Evolutionary conservation across 2,329 filamentous ascomycete genomes (phyloP).

Genomic region (Juglanconis oblonga): DNA sequence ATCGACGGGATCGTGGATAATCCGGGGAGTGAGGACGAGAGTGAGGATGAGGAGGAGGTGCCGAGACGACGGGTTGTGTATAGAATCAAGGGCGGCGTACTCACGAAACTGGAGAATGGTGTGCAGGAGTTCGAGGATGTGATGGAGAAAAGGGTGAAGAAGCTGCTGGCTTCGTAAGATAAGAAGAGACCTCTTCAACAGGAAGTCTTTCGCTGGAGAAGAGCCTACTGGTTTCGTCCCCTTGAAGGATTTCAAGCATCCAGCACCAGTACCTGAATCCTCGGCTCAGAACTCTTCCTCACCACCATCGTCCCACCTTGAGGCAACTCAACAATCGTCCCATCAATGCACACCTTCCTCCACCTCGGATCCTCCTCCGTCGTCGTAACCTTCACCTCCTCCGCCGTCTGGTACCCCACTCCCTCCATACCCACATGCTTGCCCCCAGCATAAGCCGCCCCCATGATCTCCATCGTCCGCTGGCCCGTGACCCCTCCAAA

Average conservation of each 20-base stretch:
- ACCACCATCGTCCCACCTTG: slow-evolving; percentile 70
- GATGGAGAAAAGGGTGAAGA: slow-evolving; percentile 57
- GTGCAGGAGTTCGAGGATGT: slow-evolving; percentile 64
- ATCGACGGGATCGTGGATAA: slow-evolving; percentile 58
- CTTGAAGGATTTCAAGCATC: background rate
- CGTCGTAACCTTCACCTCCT: slow-evolving; percentile 64
- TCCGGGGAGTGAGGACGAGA: slow-evolving; percentile 41
- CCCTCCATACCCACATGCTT: slow-evolving; percentile 50
- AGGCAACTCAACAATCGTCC: slow-evolving; percentile 76
- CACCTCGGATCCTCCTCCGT: slow-evolving; percentile 68
- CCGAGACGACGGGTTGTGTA: slow-evolving; percentile 55
- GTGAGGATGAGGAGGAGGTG: slow-evolving; percentile 39
- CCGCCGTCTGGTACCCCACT: slow-evolving; percentile 71
- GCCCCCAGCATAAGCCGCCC: slow-evolving; percentile 55
- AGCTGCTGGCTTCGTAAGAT: slow-evolving; percentile 30
- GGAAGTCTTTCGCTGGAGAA: background rate
- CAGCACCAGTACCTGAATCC: slow-evolving; percentile 42
- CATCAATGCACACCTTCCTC: slow-evolving; percentile 89
- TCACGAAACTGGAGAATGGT: slow-evolving; percentile 55
- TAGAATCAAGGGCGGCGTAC: slow-evolving; percentile 54
- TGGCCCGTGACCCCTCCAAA: slow-evolving; percentile 67
- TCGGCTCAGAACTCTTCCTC: slow-evolving; percentile 40
- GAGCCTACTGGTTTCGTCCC: background rate
- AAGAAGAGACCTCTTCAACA: background rate
- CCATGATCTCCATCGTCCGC: slow-evolving; percentile 76